These are phyloP conservation scores for Begonia loranthoides DNA, from an alignment of 306 rosid genomes.

Conservation along the genomic window DNA sequence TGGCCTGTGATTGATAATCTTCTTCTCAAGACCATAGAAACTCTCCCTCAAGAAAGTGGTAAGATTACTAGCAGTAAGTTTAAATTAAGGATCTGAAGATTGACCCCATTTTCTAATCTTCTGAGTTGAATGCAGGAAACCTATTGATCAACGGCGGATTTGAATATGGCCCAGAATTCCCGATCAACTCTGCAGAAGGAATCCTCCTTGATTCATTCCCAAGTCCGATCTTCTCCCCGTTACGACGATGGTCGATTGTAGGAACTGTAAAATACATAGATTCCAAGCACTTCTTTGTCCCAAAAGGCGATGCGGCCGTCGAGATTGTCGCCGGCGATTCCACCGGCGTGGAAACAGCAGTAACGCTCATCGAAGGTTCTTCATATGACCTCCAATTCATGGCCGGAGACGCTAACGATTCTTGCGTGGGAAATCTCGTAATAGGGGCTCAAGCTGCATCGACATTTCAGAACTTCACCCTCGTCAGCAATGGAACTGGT, in stretches of 20 bases:
- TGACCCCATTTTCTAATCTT: background rate
- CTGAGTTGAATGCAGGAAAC: slow-evolving; percentile 13
- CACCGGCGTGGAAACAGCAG: slow-evolving; percentile 16
- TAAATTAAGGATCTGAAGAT: too few relatives aligned
- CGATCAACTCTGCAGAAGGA: slow-evolving; percentile 14
- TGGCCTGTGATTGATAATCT: slow-evolving; percentile 22
- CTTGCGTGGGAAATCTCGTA: slow-evolving; percentile 14
- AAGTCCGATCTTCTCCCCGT: slow-evolving; percentile 17
- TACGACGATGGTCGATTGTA: slow-evolving; percentile 12
- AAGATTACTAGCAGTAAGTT: background rate
- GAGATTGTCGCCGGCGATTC: slow-evolving; percentile 20
- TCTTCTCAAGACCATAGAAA: slow-evolving; percentile 14
- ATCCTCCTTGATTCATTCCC: slow-evolving; percentile 17
- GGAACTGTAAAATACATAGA: slow-evolving; percentile 20
- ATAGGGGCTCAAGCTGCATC: slow-evolving; percentile 20
- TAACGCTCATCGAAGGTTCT: slow-evolving; percentile 14
- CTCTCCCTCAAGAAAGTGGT: slow-evolving; percentile 12
- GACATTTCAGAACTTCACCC: slow-evolving; percentile 16
- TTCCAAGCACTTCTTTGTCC: slow-evolving; percentile 20
- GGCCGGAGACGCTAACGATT: slow-evolving; percentile 23
- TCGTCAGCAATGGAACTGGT: slow-evolving; percentile 19
- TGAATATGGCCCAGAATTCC: slow-evolving; percentile 20
- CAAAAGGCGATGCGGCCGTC: slow-evolving; percentile 23
- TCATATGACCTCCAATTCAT: slow-evolving; percentile 16
- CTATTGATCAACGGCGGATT: slow-evolving; percentile 17